Evolutionary conservation across 2,329 filamentous ascomycete genomes (phyloP).

Genomic region (Venturia asperata): DNA sequence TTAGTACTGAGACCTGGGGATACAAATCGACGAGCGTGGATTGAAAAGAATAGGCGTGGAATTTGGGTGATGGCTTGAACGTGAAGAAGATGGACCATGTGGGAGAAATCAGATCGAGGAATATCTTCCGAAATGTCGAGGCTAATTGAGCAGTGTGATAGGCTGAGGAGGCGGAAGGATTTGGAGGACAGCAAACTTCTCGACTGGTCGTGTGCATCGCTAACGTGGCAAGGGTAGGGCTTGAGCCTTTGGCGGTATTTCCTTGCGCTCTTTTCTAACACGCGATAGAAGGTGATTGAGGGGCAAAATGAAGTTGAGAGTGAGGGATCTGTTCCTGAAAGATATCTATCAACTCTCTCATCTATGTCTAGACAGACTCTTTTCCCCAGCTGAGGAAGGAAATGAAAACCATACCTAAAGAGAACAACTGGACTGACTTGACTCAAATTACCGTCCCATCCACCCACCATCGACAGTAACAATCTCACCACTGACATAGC

Average conservation of each 20-base stretch:
- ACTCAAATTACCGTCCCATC: conserved; percentile 65
- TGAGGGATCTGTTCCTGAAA: too few species aligned
- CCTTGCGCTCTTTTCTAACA: too few species aligned
- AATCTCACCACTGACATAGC: conserved; percentile 75
- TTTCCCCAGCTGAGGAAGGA: not conserved
- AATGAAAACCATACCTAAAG: not conserved
- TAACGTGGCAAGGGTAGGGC: not conserved
- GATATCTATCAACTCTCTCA: not conserved
- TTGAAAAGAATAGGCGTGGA: too few species aligned
- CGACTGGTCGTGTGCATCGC: too few species aligned
- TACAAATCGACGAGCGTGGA: too few species aligned
- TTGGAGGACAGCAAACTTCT: not conserved
- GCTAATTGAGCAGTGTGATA: not conserved
- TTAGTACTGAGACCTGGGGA: too few species aligned
- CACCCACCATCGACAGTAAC: conserved; percentile 83
- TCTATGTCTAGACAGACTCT: not conserved
- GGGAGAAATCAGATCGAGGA: not conserved
- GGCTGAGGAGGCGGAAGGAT: not conserved
- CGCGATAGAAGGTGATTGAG: too few species aligned
- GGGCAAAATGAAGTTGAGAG: too few species aligned
- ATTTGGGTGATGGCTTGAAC: not conserved
- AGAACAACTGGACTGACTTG: not conserved
- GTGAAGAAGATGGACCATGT: not conserved
- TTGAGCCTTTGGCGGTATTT: not conserved
- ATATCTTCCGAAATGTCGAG: not conserved